A percentile compares a stretch with the other conserved stretches of the same genome.
Conservation (phyloP, 495 filamentous ascomycete genomes). For the Xylaria curta region DNA sequence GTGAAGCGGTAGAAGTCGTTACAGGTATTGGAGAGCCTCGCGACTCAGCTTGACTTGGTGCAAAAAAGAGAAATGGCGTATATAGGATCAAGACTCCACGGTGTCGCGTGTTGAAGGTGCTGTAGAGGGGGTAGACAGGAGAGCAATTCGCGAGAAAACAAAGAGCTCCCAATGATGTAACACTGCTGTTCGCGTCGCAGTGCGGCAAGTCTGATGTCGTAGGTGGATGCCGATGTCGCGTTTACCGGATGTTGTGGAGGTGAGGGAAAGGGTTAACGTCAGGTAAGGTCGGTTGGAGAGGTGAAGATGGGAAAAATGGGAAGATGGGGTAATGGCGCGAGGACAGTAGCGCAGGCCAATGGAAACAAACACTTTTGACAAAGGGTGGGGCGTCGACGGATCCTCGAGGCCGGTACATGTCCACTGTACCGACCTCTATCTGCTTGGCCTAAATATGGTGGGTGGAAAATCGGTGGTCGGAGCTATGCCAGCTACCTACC, state of each 20-base stretch:
- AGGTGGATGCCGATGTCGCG: neutral
- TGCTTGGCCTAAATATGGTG: neutral
- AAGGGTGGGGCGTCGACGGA: slow-evolving; percentile 11
- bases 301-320: slow-evolving; percentile 24
- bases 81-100: neutral
- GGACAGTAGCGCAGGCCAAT: neutral
- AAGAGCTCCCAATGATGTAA: neutral
- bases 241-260: slow-evolving; percentile 10
- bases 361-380: slow-evolving; percentile 6
- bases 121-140: neutral
- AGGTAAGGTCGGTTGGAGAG: slow-evolving; percentile 15
- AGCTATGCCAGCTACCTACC: slow-evolving; percentile 4
- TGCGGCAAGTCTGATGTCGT: neutral
- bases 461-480: neutral
- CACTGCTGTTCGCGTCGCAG: neutral
- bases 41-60: slow-evolving; percentile 2
- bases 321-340: slow-evolving; percentile 25
- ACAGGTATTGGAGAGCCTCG: neutral
- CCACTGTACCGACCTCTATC: neutral
- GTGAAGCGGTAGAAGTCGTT: neutral
- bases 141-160: neutral
- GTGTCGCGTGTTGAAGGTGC: slow-evolving; percentile 8
- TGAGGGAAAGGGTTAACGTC: slow-evolving; percentile 17
- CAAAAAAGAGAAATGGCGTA: neutral
- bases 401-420: neutral